Conservation (phyloP, 306 rosid species). For the Mucuna pruriens region DNA sequence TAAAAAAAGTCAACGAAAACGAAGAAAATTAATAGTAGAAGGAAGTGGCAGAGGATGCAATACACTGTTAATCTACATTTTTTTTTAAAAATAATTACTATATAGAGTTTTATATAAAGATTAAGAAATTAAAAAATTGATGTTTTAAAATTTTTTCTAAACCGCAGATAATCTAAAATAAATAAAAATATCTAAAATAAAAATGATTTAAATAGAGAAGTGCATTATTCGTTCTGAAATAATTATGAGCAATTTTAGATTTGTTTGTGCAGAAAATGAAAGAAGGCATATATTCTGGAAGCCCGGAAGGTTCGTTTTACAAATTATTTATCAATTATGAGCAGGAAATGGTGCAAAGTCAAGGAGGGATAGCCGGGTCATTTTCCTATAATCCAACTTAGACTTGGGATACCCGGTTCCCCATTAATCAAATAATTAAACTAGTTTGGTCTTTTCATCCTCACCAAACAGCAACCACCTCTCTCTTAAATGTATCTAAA, state of each 20-base stretch:
- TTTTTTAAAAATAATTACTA: not conserved
- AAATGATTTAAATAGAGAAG: not conserved
- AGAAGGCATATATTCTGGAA: slow-evolving; percentile 37
- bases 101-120: not conserved
- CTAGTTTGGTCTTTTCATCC: slow-evolving; percentile 6
- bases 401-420: slow-evolving; percentile 51
- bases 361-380: slow-evolving; percentile 61
- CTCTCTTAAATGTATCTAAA: slow-evolving; percentile 11
- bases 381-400: slow-evolving; percentile 36
- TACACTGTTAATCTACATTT: not conserved
- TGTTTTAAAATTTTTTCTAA: not conserved
- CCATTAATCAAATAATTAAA: slow-evolving; percentile 1
- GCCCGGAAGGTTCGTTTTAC: slow-evolving; percentile 11
- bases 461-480: slow-evolving; percentile 42
- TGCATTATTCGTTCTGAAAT: not conserved
- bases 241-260: not conserved
- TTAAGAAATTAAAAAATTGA: not conserved
- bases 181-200: not conserved
- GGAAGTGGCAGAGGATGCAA: not conserved
- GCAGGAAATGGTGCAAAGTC: slow-evolving; percentile 40
- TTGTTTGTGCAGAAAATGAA: not conserved
- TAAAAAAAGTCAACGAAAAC: not conserved
- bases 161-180: not conserved
- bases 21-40: not conserved
- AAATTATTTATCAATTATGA: not conserved